Conservation (phyloP, 108 stramenopile species). For the Epipyxis sp. region DNA sequence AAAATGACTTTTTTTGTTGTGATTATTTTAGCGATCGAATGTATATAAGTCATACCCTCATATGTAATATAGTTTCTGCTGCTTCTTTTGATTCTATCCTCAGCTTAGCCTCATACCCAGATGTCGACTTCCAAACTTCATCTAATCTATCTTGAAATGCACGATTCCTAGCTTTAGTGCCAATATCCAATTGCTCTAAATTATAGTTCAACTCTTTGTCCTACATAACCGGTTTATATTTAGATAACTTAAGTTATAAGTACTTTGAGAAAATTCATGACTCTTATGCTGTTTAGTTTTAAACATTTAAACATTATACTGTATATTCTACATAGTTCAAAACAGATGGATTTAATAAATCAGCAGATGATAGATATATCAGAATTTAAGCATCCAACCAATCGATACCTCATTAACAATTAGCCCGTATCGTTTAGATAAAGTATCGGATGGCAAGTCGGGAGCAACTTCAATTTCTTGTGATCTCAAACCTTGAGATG, state of each 20-base stretch:
- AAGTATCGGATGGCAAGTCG: background rate
- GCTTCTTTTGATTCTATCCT: constrained; percentile 22
- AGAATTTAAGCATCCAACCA: background rate
- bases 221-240: background rate
- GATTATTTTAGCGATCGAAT: no score
- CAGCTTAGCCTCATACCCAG: background rate
- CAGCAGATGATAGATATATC: background rate
- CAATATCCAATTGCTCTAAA: constrained; percentile 3
- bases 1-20: no score
- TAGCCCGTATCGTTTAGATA: background rate
- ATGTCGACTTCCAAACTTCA: constrained; percentile 10
- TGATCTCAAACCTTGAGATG: background rate
- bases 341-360: background rate
- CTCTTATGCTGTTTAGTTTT: background rate
- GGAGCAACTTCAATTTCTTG: constrained; percentile 16
- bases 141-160: constrained; percentile 15
- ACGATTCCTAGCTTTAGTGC: constrained; percentile 21
- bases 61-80: constrained; percentile 13
- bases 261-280: background rate
- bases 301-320: background rate
- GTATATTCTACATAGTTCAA: background rate
- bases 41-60: no score
- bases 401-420: constrained; percentile 21
- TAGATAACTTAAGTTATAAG: no score
- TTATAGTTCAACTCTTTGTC: constrained; percentile 10